phyloP scores from a whole-genome alignment of 495 filamentous ascomycete species.

The Penicillium silybi region DNA sequence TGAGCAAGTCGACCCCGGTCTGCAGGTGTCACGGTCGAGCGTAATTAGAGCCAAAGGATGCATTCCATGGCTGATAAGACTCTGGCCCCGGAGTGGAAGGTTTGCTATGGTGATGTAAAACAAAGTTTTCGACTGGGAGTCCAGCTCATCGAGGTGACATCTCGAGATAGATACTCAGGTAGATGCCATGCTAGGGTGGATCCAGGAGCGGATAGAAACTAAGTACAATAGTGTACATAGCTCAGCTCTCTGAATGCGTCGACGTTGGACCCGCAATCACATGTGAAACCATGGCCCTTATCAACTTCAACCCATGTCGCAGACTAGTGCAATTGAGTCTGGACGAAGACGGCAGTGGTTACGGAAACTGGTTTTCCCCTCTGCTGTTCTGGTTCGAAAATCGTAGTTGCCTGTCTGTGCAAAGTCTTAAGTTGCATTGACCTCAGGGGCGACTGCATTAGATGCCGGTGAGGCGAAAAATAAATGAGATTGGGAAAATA shows the following conservation, averaged over 20 bases:
- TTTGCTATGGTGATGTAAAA: neutral
- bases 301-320: constrained; percentile 5
- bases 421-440: neutral
- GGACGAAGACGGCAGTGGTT: neutral
- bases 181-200: neutral
- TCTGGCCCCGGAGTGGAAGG: constrained; percentile 1
- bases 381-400: neutral
- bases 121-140: neutral
- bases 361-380: neutral
- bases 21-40: constrained; percentile 12
- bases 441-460: neutral
- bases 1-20: constrained; percentile 6
- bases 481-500: neutral
- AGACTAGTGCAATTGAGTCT: constrained; percentile 2
- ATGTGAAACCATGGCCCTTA: constrained; percentile 25
- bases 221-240: too few relatives aligned
- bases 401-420: neutral
- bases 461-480: neutral
- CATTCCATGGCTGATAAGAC: constrained; percentile 15
- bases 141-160: neutral
- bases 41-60: constrained; percentile 4
- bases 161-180: neutral
- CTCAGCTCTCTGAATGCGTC: constrained; percentile 10
- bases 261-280: constrained; percentile 40
- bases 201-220: neutral